phyloP scores from a whole-genome alignment of 1,284 basidiomycete genomes.

The Ganoderma boninense region DNA sequence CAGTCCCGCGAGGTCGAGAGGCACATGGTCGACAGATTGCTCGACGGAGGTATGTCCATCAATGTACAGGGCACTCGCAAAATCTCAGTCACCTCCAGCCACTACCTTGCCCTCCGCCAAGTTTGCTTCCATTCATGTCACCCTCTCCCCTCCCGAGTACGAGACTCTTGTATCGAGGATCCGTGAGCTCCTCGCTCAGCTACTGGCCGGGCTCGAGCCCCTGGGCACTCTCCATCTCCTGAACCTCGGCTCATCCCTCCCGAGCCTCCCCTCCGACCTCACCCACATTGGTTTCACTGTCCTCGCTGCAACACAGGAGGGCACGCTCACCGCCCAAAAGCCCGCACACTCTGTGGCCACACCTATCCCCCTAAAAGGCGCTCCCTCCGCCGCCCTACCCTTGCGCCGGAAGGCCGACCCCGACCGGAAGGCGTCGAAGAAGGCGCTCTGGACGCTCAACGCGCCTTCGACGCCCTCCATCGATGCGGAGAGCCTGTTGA shows the following conservation, averaged over 20 bases:
- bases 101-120: constrained; percentile 60
- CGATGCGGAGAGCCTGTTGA: constrained; percentile 80
- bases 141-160: constrained; percentile 70
- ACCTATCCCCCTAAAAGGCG: constrained; percentile 43
- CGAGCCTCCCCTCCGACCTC: constrained; percentile 62
- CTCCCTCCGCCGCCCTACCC: constrained; percentile 48
- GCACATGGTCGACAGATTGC: constrained; percentile 78
- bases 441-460: constrained; percentile 80
- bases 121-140: constrained; percentile 72
- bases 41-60: constrained; percentile 70
- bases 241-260: constrained; percentile 54
- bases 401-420: constrained; percentile 61
- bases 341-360: constrained; percentile 53
- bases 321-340: constrained; percentile 71
- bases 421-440: constrained; percentile 72
- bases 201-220: constrained; percentile 65
- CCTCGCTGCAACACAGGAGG: constrained; percentile 49
- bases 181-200: constrained; percentile 63
- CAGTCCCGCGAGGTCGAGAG: constrained; percentile 64
- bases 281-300: constrained; percentile 69
- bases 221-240: constrained; percentile 74
- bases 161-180: constrained; percentile 59
- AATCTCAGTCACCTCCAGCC: constrained; percentile 50
- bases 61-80: constrained; percentile 19
- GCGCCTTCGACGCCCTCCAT: constrained; percentile 70